Percentiles rank a stretch among this genome's conserved stretches.
phyloP scores from a whole-genome alignment of 2,329 filamentous ascomycete genomes.

The Xylariaceae sp. region DNA sequence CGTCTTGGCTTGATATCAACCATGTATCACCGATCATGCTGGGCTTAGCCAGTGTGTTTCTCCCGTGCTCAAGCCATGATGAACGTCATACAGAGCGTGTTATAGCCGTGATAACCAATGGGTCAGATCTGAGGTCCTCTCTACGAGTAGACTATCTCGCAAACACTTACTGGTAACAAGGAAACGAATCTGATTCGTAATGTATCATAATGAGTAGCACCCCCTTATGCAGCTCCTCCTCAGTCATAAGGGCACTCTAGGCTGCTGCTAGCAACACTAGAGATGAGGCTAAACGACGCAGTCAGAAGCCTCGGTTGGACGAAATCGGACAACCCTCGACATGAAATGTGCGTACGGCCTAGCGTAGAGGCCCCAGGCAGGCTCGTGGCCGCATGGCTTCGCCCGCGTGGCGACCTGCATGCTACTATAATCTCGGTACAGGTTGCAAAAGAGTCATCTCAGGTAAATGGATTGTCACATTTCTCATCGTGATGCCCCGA shows the following conservation, averaged over 20 bases:
- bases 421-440: not conserved
- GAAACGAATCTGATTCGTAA: too few relatives aligned
- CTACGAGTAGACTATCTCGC: too few relatives aligned
- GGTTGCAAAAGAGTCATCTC: slow-evolving; percentile 1
- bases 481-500: slow-evolving; percentile 2
- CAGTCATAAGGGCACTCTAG: not conserved
- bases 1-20: not conserved
- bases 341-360: not conserved
- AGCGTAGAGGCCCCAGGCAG: not conserved
- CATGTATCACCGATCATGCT: too few relatives aligned
- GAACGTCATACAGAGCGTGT: too few relatives aligned
- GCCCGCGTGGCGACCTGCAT: slow-evolving; percentile 11
- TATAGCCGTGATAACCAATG: too few relatives aligned
- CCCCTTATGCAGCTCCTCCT: too few relatives aligned
- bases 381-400: not conserved
- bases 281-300: not conserved
- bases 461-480: slow-evolving; percentile 7
- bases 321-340: not conserved
- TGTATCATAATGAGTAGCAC: too few relatives aligned
- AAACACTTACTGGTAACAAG: too few relatives aligned
- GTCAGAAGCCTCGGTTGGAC: not conserved
- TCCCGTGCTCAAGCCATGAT: too few relatives aligned
- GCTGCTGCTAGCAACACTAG: not conserved
- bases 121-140: too few relatives aligned
- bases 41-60: too few relatives aligned